A percentile compares a stretch with the other conserved stretches of the same genome.
Conservation (phyloP, 148 eudicot species). For the Dysphania ambrosioides region DNA sequence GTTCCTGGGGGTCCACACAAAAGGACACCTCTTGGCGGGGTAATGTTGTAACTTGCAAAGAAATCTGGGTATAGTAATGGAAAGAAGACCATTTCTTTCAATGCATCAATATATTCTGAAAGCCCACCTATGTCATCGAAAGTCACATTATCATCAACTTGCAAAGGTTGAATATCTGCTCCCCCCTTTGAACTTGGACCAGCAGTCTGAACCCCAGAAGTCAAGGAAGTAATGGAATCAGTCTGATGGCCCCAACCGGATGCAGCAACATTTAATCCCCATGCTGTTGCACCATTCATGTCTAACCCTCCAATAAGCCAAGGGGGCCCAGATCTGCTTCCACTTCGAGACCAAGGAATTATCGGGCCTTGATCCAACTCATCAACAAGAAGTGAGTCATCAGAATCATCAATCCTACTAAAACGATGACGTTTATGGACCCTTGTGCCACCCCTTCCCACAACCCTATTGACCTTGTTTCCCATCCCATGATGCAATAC, state of each 20-base stretch:
- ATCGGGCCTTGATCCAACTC: slow-evolving; percentile 96
- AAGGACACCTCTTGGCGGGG: slow-evolving; percentile 97
- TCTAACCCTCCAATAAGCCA: slow-evolving; percentile 96
- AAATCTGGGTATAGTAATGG: slow-evolving; percentile 95
- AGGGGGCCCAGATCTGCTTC: slow-evolving; percentile 77
- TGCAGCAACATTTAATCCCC: slow-evolving; percentile 93
- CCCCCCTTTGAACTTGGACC: slow-evolving; percentile 99
- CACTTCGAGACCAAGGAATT: slow-evolving; percentile 93
- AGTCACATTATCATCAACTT: slow-evolving; percentile 83
- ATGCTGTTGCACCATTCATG: slow-evolving; percentile 68
- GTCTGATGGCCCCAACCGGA: slow-evolving; percentile 97
- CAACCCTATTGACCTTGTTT: slow-evolving; percentile 72
- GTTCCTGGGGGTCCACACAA: slow-evolving; percentile 99
- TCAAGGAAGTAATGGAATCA: slow-evolving; percentile 59
- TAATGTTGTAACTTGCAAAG: slow-evolving; percentile 87
- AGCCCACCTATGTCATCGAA: slow-evolving; percentile 97
- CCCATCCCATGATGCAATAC: slow-evolving; percentile 96
- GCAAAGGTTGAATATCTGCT: slow-evolving; percentile 96
- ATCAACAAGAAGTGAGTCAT: slow-evolving; percentile 96
- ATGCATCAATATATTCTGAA: slow-evolving; percentile 83
- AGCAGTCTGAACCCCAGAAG: slow-evolving; percentile 89
- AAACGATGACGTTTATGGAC: slow-evolving; percentile 92
- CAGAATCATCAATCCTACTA: slow-evolving; percentile 87
- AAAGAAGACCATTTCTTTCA: slow-evolving; percentile 98
- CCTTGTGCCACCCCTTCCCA: slow-evolving; percentile 80